A percentile compares a stretch with the other conserved stretches of the same genome.
These are phyloP conservation scores for Gymnopilus dilepis DNA, from an alignment of 768 basidiomycete genomes.

Conservation along the genomic window DNA sequence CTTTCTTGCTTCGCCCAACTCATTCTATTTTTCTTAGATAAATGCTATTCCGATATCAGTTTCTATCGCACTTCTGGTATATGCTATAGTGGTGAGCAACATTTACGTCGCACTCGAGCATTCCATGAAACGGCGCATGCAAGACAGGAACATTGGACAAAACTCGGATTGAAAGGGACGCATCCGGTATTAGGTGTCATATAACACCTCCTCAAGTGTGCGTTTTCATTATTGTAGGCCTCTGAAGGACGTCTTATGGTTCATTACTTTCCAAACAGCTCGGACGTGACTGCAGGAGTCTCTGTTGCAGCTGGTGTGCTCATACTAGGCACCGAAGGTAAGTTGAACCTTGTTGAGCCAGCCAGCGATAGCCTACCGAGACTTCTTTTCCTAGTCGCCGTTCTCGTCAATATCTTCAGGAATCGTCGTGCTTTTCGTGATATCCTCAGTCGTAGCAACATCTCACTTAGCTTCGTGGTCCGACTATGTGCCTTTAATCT, in stretches of 20 bases:
- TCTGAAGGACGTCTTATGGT: background rate
- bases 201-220: slow-evolving; percentile 2
- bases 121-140: background rate
- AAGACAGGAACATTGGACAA: background rate
- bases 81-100: background rate
- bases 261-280: background rate
- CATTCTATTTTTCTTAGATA: background rate
- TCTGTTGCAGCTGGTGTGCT: background rate
- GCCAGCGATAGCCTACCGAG: background rate
- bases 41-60: background rate
- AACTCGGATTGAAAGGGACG: background rate
- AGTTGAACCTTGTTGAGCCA: background rate
- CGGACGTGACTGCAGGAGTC: background rate
- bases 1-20: background rate
- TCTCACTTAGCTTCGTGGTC: background rate
- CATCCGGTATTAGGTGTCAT: slow-evolving; percentile 8
- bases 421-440: background rate
- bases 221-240: background rate
- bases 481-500: background rate
- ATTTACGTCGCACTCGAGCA: no score
- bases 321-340: background rate
- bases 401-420: background rate
- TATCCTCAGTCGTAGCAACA: background rate
- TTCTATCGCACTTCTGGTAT: background rate
- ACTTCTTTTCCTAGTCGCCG: background rate